Conservation (phyloP, 768 basidiomycete genomes). For the Trametes cingulata region DNA sequence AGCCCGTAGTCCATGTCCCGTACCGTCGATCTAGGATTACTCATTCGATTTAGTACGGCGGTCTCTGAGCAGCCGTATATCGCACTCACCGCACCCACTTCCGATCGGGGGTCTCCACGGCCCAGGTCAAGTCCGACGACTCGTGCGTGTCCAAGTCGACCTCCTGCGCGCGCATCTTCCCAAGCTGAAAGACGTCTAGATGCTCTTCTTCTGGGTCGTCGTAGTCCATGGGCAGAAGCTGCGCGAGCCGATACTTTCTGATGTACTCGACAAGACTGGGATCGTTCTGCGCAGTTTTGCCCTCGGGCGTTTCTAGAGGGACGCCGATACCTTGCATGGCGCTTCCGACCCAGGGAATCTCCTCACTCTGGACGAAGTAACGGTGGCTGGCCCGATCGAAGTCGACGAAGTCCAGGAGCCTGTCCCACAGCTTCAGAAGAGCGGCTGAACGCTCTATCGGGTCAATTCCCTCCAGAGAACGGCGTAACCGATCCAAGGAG, state of each 20-base stretch:
- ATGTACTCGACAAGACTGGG: background rate
- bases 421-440: constrained; percentile 1
- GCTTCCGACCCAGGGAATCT: background rate
- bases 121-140: too few relatives aligned
- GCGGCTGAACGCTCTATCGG: background rate
- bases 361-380: background rate
- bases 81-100: background rate
- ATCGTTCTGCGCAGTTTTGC: background rate
- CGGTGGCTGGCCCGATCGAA: background rate
- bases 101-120: background rate
- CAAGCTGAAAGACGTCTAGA: background rate
- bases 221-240: background rate
- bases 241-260: background rate
- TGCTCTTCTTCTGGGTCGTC: background rate
- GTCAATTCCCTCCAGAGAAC: background rate
- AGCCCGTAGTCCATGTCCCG: constrained; percentile 2
- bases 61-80: background rate
- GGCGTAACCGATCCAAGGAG: background rate
- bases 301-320: background rate
- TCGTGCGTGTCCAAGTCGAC: too few relatives aligned
- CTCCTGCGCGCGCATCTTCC: background rate
- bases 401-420: background rate
- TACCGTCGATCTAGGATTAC: background rate
- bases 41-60: background rate
- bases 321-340: background rate